A percentile compares a stretch with the other conserved stretches of the same genome.
phyloP scores from a whole-genome alignment of 1,284 basidiomycete genomes.

The Ganoderma sinense region DNA sequence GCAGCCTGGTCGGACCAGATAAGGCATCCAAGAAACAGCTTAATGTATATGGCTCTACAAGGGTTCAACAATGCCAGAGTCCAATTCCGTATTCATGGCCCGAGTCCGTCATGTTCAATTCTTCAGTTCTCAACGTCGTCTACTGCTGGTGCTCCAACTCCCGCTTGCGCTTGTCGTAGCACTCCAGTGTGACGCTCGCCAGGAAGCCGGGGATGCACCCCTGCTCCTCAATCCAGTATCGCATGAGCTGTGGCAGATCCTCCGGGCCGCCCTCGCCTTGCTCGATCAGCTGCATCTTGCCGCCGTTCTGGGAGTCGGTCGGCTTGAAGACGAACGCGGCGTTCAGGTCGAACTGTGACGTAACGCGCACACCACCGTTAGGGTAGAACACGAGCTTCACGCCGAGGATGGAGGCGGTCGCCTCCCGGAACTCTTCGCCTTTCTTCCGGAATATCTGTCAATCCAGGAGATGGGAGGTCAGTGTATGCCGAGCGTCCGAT shows the following conservation, averaged over 20 bases:
- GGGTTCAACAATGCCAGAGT: background rate
- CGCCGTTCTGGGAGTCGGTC: constrained; percentile 45
- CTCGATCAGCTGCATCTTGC: constrained; percentile 73
- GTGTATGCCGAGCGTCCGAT: background rate
- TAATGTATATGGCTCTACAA: background rate
- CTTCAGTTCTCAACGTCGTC: background rate
- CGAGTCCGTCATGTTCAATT: background rate
- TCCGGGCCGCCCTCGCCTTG: constrained; percentile 74
- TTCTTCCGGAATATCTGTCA: constrained; percentile 74
- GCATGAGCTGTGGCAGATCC: constrained; percentile 71
- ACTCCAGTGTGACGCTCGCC: constrained; percentile 77
- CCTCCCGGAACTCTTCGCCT: constrained; percentile 82
- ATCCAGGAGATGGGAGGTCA: background rate
- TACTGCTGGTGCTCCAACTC: constrained; percentile 1
- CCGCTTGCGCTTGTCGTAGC: constrained; percentile 59
- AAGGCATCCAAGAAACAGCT: background rate
- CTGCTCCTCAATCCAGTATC: constrained; percentile 76
- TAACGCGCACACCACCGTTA: constrained; percentile 85
- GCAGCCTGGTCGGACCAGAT: background rate
- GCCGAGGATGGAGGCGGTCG: constrained; percentile 82
- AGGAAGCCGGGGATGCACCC: constrained; percentile 80
- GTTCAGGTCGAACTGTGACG: constrained; percentile 78
- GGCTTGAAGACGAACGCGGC: constrained; percentile 80
- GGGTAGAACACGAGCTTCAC: constrained; percentile 87
- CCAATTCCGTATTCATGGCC: background rate